These are phyloP conservation scores for Fusarium tricinctum DNA, from an alignment of 2,329 filamentous ascomycete species.

Conservation along the genomic window DNA sequence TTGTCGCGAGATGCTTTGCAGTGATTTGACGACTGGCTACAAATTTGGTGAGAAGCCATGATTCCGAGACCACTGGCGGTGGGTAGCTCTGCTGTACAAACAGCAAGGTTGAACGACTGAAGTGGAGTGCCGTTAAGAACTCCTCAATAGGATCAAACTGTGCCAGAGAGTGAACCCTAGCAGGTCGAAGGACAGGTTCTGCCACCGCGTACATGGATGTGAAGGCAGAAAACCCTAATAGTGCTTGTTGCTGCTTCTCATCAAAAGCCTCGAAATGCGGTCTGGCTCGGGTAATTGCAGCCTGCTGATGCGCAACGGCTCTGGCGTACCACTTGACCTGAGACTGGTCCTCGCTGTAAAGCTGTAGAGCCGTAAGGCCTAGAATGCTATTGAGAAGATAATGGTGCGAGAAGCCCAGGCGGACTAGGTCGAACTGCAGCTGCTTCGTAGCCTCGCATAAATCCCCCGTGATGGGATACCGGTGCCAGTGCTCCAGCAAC, in stretches of 20 bases:
- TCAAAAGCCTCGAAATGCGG: background rate
- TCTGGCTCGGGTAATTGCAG: background rate
- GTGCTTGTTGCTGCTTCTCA: background rate
- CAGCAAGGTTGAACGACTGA: background rate
- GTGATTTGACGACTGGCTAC: background rate
- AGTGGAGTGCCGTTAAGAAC: background rate
- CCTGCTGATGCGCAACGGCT: background rate
- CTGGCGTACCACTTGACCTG: background rate
- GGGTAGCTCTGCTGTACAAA: background rate
- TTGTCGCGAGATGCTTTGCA: background rate
- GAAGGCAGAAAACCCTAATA: background rate
- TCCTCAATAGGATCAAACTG: background rate
- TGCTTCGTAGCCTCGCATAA: background rate
- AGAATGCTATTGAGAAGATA: background rate
- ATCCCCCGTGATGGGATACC: background rate
- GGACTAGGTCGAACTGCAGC: background rate
- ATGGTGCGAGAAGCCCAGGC: background rate
- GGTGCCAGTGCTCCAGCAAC: slow-evolving; percentile 1
- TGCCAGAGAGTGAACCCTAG: background rate
- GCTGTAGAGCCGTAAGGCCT: background rate
- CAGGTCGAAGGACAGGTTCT: background rate
- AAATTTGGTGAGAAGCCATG: background rate
- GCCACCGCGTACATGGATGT: background rate
- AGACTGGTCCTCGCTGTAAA: background rate
- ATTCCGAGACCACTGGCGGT: background rate